Conservation (phyloP, 1,284 basidiomycete species). For the Porogramme epimiltina region DNA sequence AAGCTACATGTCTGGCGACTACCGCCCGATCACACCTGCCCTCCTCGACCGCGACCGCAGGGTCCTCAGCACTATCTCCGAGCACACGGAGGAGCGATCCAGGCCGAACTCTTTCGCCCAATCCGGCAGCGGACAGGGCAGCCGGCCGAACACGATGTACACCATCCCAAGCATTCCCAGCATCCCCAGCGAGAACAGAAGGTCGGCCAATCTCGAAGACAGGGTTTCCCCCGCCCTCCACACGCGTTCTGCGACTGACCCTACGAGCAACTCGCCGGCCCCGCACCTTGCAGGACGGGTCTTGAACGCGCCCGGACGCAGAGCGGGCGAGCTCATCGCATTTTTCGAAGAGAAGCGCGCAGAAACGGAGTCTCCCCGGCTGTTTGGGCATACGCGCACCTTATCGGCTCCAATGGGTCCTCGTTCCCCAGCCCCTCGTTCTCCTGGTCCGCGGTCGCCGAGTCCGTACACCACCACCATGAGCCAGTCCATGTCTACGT, state of each 20-base stretch:
- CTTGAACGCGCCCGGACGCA: slow-evolving; percentile 48
- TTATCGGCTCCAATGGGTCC: slow-evolving; percentile 55
- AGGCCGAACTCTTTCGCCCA: slow-evolving; percentile 34
- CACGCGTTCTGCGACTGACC: slow-evolving; percentile 33
- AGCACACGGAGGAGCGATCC: slow-evolving; percentile 40
- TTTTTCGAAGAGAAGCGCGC: slow-evolving; percentile 65
- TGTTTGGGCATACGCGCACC: slow-evolving; percentile 48
- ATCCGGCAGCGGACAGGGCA: slow-evolving; percentile 25
- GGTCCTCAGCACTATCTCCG: slow-evolving; percentile 41
- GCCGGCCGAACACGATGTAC: slow-evolving; percentile 27
- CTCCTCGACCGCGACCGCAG: slow-evolving; percentile 26
- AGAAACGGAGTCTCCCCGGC: slow-evolving; percentile 30
- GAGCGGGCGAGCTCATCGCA: slow-evolving; percentile 71
- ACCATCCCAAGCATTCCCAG: slow-evolving; percentile 11
- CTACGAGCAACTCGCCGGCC: slow-evolving; percentile 11
- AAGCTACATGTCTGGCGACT: slow-evolving; percentile 19
- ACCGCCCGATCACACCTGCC: slow-evolving; percentile 21
- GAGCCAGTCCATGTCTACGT: slow-evolving; percentile 45
- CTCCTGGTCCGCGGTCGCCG: slow-evolving; percentile 40
- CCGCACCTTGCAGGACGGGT: slow-evolving; percentile 27
- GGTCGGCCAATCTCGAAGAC: slow-evolving; percentile 23
- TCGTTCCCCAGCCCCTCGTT: slow-evolving; percentile 50
- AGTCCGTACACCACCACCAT: slow-evolving; percentile 50
- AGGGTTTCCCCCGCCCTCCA: slow-evolving; percentile 25
- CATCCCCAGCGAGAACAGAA: slow-evolving; percentile 25